Base-by-base conservation (phyloP, 2,329 filamentous ascomycete genomes). In the Aureobasidium leucospermi region DNA sequence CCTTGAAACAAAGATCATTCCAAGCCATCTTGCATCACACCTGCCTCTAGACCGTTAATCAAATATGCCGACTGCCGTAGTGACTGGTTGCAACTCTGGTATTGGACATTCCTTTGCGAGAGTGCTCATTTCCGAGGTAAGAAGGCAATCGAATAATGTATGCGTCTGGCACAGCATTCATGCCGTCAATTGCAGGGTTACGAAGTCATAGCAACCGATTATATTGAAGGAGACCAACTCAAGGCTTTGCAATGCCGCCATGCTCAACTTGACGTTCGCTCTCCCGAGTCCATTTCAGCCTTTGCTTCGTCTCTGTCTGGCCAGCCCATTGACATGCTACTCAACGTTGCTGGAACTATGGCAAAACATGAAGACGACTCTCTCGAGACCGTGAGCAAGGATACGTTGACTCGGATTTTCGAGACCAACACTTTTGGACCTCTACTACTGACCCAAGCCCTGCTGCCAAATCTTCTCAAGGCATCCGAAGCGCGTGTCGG, bases 361-460 rank as follows among this genome's bases (percentile, higher is more conserved):
- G 65, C 65, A 4, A 13, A 65, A 67, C 1, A 62, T 7, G 66
- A 68, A 34, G 60, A 69, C 32, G 75, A 78, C 63, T 66, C 63
- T 13, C 61, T 75, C n/a, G 59, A 66, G 23, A 70, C 66, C 15
- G 64, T 74, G 41, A 67, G 64, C 48, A 62, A 65, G 15, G 59
- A 65, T 6, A 64, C 65, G 11, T 65, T 78, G 10, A 64, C 70
- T 34, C 66, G 63, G 11, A 71, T 71, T 19, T 78, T 79, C 63
- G 68, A 71, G 13, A 71, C 75, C 62, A 79, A 79, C 64, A 72
- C 75, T 0, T 76, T 75, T 57, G 76, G 75, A 0, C 75, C 76
- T 0, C 66, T 0, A 15, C 32, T 51, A 9, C 29, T 52, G 3
- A 41, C 48, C 19, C 75, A 78, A 66, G 72, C 75, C 1, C 69